phyloP scores from a whole-genome alignment of 2,329 filamentous ascomycete genomes.

The Massarina eburnea region DNA sequence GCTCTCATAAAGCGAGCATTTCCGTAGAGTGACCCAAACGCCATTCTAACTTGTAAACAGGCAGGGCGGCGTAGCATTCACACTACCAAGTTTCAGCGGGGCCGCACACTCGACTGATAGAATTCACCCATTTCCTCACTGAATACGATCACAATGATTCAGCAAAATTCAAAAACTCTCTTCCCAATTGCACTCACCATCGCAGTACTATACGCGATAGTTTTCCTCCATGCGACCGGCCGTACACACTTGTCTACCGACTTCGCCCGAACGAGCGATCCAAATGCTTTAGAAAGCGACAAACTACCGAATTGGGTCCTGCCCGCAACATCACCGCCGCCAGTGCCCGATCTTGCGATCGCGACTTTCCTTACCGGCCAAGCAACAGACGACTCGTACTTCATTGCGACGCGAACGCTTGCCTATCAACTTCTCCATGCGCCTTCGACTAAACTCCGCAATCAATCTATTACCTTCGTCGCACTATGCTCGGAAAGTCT shows the following conservation, averaged over 20 bases:
- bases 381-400: conserved; percentile 37
- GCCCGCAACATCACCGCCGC: conserved; percentile 3
- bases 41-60: not conserved
- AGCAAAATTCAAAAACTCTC: not conserved
- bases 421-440: conserved; percentile 48
- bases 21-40: not conserved
- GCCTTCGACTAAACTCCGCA: conserved; percentile 36
- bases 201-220: not conserved
- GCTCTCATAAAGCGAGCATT: not conserved
- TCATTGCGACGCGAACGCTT: conserved; percentile 42
- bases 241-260: not conserved
- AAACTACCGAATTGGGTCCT: not conserved
- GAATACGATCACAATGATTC: not conserved
- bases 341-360: conserved; percentile 28
- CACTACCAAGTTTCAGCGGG: too few relatives aligned
- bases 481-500: conserved; percentile 38
- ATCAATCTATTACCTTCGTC: conserved; percentile 39
- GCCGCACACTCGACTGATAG: too few relatives aligned
- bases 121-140: not conserved
- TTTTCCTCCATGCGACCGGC: not conserved
- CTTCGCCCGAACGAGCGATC: not conserved
- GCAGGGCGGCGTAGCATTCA: not conserved
- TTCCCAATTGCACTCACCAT: not conserved
- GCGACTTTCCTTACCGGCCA: conserved; percentile 45
- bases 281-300: not conserved